Evolutionary conservation across 2,329 filamentous ascomycete species (phyloP), one percentile per base, ranked within the genome.

Genomic region (Fusarium fracticaudum): DNA sequence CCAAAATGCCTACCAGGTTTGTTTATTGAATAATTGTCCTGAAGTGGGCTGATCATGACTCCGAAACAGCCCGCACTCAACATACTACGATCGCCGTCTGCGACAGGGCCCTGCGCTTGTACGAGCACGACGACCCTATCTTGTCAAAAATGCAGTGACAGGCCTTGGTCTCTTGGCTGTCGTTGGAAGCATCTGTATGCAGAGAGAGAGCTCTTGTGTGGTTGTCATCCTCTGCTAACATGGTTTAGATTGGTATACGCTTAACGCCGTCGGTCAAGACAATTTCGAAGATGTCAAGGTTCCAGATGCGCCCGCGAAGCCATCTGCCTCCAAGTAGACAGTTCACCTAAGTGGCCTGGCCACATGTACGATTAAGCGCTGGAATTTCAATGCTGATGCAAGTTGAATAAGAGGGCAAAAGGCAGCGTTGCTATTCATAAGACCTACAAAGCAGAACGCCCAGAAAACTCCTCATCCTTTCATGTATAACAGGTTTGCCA

Each of bases 231-330:
- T 47, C 41, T 61, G 54, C 76, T 79, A 64, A 79, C 64, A 41
- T 33, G 24, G 20, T 22, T 51, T 64, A 90, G 89, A 90, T 78
- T 84, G 84, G 76, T 91, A 90, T 80, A 91, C 89, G 8, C 92
- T 99, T 81, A 90, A 87, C 75, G 94, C 94, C 62, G 93, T 99
- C 80, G 94, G 96, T 48, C 96, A 98, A 84, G 96, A 98, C 83
- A 94, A 98, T 76, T 99, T 99, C 85, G 94, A 95, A 66, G 96
- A 99, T 81, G 95, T 98, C 78, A 92, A 94, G 81, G 92, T 98
- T 43, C 96, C 96, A 35, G 93, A 94, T 81, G 86, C 89, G 60
- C 92, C 94, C 54, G 82, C 84, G 57, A 84, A 87, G 68, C 82
- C 85, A n/a, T 79, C 84, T 44, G 81, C 84, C 50, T 68, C 79